Percentiles rank a stretch among this genome's conserved stretches.
Conservation (phyloP, 1,139 yeast species). For the Lodderomyces metapsilosis region DNA sequence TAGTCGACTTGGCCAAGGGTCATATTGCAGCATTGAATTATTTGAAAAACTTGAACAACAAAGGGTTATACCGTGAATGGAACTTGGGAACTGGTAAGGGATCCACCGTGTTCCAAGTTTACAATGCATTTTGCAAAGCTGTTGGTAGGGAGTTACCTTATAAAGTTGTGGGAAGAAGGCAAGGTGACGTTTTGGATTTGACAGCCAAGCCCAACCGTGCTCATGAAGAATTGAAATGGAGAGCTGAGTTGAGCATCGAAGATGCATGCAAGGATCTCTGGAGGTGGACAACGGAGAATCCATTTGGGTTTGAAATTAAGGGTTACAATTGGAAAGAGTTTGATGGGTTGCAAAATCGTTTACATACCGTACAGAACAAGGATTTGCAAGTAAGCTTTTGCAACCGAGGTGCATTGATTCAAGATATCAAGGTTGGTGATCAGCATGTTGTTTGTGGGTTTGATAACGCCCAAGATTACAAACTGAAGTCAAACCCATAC, state of each 20-base stretch:
- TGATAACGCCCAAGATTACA: conserved; percentile 35
- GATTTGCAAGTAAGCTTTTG: conserved; percentile 44
- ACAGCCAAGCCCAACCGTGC: conserved; percentile 75
- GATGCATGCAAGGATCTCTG: conserved; percentile 73
- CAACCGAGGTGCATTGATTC: conserved; percentile 55
- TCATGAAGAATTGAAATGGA: conserved; percentile 63
- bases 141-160: conserved; percentile 68
- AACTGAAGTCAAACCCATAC: conserved; percentile 41
- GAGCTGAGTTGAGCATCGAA: conserved; percentile 54
- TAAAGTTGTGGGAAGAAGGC: conserved; percentile 64
- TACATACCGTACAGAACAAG: conserved; percentile 37
- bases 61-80: conserved; percentile 73
- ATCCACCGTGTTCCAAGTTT: conserved; percentile 72
- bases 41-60: conserved; percentile 39
- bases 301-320: conserved; percentile 55
- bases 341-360: conserved; percentile 31
- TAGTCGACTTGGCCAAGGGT: conserved; percentile 78
- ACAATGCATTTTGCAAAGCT: conserved; percentile 63
- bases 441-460: conserved; percentile 34
- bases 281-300: conserved; percentile 75
- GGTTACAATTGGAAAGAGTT: conserved; percentile 36
- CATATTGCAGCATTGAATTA: conserved; percentile 71
- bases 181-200: conserved; percentile 76
- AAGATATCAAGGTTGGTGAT: conserved; percentile 37
- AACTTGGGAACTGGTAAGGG: conserved; percentile 83